phyloP scores from a whole-genome alignment of 192 early-diverging fungal genomes.

The Coemansia furcata region DNA sequence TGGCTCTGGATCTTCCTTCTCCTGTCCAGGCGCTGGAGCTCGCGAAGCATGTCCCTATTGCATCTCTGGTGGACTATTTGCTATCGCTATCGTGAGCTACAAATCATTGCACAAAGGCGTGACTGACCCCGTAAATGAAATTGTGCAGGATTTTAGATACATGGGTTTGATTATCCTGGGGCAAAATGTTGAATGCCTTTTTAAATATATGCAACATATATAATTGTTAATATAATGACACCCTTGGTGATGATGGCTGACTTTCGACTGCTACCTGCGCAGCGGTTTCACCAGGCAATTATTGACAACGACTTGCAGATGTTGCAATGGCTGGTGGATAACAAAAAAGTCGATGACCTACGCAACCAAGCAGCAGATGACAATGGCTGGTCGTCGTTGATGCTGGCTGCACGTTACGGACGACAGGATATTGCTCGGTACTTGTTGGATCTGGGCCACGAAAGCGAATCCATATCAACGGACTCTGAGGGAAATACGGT shows the following conservation, averaged over 20 bases:
- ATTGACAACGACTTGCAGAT: constrained; percentile 41
- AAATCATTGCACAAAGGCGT: not conserved
- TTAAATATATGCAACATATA: not conserved
- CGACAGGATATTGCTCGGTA: constrained; percentile 36
- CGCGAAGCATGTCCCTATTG: constrained; percentile 23
- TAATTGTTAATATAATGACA: constrained; percentile 10
- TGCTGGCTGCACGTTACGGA: constrained; percentile 46
- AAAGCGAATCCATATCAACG: constrained; percentile 30
- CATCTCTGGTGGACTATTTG: constrained; percentile 11
- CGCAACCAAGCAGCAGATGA: constrained; percentile 37
- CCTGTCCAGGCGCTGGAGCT: constrained; percentile 13
- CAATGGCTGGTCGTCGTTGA: constrained; percentile 45
- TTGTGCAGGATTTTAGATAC: not conserved
- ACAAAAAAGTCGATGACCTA: constrained; percentile 36
- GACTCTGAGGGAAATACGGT: constrained; percentile 45
- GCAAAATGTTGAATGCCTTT: not conserved
- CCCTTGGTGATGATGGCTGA: constrained; percentile 30
- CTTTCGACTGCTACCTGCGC: constrained; percentile 31
- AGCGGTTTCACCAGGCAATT: constrained; percentile 43
- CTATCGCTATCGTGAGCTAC: not conserved
- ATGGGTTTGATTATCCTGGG: not conserved
- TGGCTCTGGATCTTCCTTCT: constrained; percentile 24
- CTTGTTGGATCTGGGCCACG: constrained; percentile 41
- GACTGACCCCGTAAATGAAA: not conserved
- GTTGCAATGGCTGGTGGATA: constrained; percentile 35